These are phyloP conservation scores for Hortiboletus rubellus DNA, from an alignment of 1,284 basidiomycete species.

Conservation along the genomic window DNA sequence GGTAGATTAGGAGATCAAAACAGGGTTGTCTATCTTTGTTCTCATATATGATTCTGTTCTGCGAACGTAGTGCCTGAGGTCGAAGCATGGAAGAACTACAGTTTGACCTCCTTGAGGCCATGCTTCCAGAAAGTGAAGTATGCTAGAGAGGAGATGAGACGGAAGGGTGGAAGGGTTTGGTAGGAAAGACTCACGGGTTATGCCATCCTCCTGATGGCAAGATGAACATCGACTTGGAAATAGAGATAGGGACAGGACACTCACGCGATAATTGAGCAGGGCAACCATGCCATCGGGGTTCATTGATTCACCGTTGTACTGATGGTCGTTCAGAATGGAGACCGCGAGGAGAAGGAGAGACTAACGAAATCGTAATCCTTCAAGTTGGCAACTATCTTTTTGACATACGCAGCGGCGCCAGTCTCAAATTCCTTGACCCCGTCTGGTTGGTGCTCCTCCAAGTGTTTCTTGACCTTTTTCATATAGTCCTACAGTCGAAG, in stretches of 20 bases:
- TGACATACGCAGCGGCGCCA: slow-evolving; percentile 73
- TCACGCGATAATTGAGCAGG: slow-evolving; percentile 80
- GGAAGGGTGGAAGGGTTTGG: background rate
- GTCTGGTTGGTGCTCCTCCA: slow-evolving; percentile 62
- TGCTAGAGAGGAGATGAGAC: slow-evolving; percentile 47
- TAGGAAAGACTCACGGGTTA: slow-evolving; percentile 60
- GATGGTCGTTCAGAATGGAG: slow-evolving; percentile 18
- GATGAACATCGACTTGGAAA: slow-evolving; percentile 7
- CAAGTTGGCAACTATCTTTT: slow-evolving; percentile 91
- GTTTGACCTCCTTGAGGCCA: slow-evolving; percentile 77
- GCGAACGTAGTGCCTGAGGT: slow-evolving; percentile 1
- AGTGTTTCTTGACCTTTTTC: slow-evolving; percentile 73
- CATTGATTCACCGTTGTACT: slow-evolving; percentile 90
- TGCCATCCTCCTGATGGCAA: slow-evolving; percentile 57
- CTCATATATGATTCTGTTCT: slow-evolving; percentile 18
- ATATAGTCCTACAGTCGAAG: slow-evolving; percentile 63
- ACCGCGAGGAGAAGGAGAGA: background rate
- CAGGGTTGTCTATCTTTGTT: slow-evolving; percentile 25
- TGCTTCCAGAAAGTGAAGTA: slow-evolving; percentile 96
- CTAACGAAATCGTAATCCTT: slow-evolving; percentile 87
- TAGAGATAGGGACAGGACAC: slow-evolving; percentile 21
- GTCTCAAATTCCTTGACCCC: slow-evolving; percentile 84
- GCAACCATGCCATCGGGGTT: slow-evolving; percentile 88
- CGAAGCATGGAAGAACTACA: slow-evolving; percentile 38
- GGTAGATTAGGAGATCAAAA: slow-evolving; percentile 23